Conservation (phyloP, 495 filamentous ascomycete species). For the Aspergillus conjunctus region DNA sequence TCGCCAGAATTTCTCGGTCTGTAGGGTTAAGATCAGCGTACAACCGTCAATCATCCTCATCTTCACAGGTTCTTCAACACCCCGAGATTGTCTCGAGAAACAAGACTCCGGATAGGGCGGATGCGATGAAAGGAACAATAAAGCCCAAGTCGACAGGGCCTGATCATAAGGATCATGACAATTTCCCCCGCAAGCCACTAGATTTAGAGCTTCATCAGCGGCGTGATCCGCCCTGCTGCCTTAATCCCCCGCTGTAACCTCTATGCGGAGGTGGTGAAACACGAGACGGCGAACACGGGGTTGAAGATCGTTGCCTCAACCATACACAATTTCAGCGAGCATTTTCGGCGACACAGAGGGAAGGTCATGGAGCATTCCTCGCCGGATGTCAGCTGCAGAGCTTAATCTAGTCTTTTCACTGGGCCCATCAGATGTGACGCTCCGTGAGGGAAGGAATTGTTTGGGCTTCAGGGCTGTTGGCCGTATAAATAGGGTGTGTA, state of each 20-base stretch:
- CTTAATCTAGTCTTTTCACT: no score
- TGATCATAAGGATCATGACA: no score
- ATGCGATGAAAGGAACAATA: no score
- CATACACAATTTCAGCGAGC: background rate
- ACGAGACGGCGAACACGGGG: background rate
- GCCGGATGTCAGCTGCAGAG: background rate
- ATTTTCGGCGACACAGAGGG: slow-evolving; percentile 10
- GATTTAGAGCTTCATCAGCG: background rate
- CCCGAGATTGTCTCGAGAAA: no score
- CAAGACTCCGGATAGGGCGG: no score
- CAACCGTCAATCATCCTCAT: no score
- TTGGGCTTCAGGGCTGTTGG: no score
- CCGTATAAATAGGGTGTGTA: no score
- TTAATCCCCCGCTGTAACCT: background rate
- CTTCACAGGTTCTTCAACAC: no score
- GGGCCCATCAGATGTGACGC: background rate
- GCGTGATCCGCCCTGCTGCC: background rate
- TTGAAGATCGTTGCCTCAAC: slow-evolving; percentile 4
- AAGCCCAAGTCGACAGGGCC: no score
- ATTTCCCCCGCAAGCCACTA: background rate
- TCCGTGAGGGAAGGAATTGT: no score
- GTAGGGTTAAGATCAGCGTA: no score
- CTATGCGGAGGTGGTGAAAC: background rate
- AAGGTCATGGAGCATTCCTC: background rate
- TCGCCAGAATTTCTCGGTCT: background rate